Base-by-base conservation (phyloP, 768 basidiomycete genomes). In the Kockovaella imperatae region DNA sequence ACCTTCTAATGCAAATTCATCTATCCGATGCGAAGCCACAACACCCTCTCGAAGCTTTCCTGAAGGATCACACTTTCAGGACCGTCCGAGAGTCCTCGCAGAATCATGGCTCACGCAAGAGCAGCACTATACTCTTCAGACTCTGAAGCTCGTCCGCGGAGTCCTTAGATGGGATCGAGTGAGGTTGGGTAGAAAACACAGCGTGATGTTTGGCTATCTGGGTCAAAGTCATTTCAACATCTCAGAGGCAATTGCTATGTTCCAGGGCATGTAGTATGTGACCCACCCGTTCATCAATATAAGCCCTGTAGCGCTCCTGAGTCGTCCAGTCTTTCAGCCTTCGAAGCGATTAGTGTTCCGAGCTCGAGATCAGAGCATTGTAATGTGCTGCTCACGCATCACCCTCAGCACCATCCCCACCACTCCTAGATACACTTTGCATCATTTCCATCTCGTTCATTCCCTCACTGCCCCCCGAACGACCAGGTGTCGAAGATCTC, bases 31-130 rank as follows among this genome's bases (percentile, higher is more conserved):
- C 14, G 61, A 60, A 23, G 69, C 69, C 4, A 67, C 55, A 1
- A 70, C 56, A 0, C 69, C 69, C 55, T 70, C 69, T 20, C 69
- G 39, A 14, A 70, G 45, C 47, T 70, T 70, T 1, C 67, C 67
- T 68, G 35, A 10, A n/a, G 14, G 36, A 7, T 31, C n/a, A 2
- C 26, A 20, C 1, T 30, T 5, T 13, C n/a, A 1, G 20, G 18
- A 2, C 26, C 13, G 7, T 17, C 34, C 17, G 13, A 45, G 21
- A 26, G 24, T 25, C 17, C 38, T 21, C 15, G 20, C 29, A 14
- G 39, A 42, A 18, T 11, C 26, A 21, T 14, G 24, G 15, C 65
- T 38, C 17, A 61, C 65, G 55, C 42, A 67, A 57, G 5, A 67
- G 47, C 15, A 70, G 46, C 10, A 70, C 60, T 26, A 70, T 64